phyloP scores from a whole-genome alignment of 1,139 yeast genomes.

The Magnusiomyces suaveolens region DNA sequence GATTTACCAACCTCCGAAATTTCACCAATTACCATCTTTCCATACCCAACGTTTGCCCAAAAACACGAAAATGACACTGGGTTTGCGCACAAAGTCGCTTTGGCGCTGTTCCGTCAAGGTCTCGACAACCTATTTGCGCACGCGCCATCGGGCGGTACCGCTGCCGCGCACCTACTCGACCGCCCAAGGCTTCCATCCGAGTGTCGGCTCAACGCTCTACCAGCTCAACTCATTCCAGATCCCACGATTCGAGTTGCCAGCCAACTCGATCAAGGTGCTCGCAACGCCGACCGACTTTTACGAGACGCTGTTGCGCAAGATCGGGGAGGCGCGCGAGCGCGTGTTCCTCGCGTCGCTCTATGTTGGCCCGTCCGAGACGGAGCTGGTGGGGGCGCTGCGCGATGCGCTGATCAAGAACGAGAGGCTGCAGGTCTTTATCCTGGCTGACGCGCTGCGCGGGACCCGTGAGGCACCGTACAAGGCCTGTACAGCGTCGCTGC shows the following conservation, averaged over 20 bases:
- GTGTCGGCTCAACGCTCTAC: slow-evolving; percentile 13
- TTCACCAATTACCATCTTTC: background rate
- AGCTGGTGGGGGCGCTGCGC: slow-evolving; percentile 36
- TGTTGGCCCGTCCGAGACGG: slow-evolving; percentile 73
- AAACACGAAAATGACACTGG: background rate
- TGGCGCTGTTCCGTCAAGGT: background rate
- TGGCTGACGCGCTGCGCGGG: slow-evolving; percentile 84
- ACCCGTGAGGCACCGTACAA: slow-evolving; percentile 78
- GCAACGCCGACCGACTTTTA: slow-evolving; percentile 65
- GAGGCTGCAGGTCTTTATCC: slow-evolving; percentile 55
- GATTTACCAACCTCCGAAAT: background rate
- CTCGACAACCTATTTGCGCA: background rate
- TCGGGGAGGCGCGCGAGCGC: slow-evolving; percentile 43
- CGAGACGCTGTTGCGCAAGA: slow-evolving; percentile 36
- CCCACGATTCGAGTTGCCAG: slow-evolving; percentile 55
- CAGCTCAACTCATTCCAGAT: slow-evolving; percentile 23
- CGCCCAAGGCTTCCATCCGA: slow-evolving; percentile 9
- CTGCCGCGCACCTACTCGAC: background rate
- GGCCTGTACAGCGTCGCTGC: slow-evolving; percentile 63
- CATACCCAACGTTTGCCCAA: background rate
- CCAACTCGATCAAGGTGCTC: slow-evolving; percentile 56
- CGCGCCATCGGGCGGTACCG: background rate
- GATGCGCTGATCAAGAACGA: slow-evolving; percentile 50
- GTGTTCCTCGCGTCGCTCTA: slow-evolving; percentile 79
- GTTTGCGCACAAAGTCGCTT: background rate